phyloP scores from a whole-genome alignment of 2,329 filamentous ascomycete genomes.

The Neofusicoccum ribis region DNA sequence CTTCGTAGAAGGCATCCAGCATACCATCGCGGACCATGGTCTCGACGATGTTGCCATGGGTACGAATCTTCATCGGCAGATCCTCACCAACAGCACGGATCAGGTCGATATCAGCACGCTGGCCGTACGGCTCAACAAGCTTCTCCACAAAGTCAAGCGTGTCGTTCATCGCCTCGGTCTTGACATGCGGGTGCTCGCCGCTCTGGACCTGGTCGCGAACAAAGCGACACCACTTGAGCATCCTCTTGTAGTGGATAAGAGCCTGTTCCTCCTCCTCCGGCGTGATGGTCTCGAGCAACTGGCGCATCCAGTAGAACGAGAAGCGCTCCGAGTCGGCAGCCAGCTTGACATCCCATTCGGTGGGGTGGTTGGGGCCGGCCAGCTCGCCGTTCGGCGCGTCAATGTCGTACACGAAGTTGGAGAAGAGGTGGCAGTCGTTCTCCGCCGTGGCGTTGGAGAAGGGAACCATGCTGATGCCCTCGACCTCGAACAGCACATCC shows the following conservation, averaged over 20 bases:
- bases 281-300: too few relatives aligned
- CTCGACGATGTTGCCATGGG: neutral
- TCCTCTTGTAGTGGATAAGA: neutral
- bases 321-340: too few relatives aligned
- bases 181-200: neutral
- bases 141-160: too few relatives aligned
- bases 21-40: neutral
- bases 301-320: too few relatives aligned
- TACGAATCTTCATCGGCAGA: neutral
- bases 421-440: neutral
- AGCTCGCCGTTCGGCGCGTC: neutral
- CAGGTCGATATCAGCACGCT: too few relatives aligned
- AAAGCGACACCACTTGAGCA: neutral
- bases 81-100: neutral
- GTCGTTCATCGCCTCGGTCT: too few relatives aligned
- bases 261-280: neutral
- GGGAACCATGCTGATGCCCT: neutral
- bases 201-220: neutral
- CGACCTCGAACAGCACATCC: neutral
- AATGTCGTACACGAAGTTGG: neutral
- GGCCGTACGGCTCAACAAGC: too few relatives aligned
- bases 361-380: neutral
- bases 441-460: too few relatives aligned
- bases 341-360: neutral
- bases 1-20: neutral